phyloP scores from a whole-genome alignment of 2,329 filamentous ascomycete species.

The Reticulascus tulasneorum region DNA sequence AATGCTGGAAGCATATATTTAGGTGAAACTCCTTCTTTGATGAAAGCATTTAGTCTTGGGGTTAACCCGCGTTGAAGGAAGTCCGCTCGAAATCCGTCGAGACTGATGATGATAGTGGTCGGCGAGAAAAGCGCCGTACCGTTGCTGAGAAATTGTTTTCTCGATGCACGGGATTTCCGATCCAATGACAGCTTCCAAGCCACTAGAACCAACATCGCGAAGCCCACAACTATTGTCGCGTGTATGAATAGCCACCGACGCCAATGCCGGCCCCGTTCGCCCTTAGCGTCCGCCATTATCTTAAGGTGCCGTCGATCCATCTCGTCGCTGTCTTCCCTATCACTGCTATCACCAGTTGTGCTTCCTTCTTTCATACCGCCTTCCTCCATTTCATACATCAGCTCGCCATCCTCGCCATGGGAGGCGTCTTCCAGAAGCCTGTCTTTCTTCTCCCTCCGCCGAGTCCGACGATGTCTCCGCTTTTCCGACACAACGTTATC shows the following conservation, averaged over 20 bases:
- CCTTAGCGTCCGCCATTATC: conserved; percentile 42
- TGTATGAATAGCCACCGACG: conserved; percentile 52
- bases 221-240: conserved; percentile 46
- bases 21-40: conserved; percentile 81
- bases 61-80: conserved; percentile 82
- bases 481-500: conserved; percentile 47
- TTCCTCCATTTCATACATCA: conserved; percentile 91
- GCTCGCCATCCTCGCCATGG: conserved; percentile 65
- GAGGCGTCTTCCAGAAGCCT: conserved; percentile 48
- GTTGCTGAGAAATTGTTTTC: conserved; percentile 57
- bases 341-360: conserved; percentile 57
- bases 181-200: conserved; percentile 56
- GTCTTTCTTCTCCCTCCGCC: conserved; percentile 51
- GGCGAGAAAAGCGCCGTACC: conserved; percentile 86
- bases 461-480: conserved; percentile 42
- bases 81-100: conserved; percentile 94
- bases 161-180: conserved; percentile 27
- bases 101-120: conserved; percentile 87
- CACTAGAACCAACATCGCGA: conserved; percentile 51
- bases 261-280: conserved; percentile 48
- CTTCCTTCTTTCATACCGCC: conserved; percentile 67
- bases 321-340: conserved; percentile 57
- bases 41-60: conserved; percentile 72
- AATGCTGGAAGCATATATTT: conserved; percentile 93
- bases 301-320: conserved; percentile 51